Evolutionary conservation across 176 grass and related monocot genomes (phyloP), one percentile per base, ranked within the genome.

Genomic region (Avena insularis): DNA sequence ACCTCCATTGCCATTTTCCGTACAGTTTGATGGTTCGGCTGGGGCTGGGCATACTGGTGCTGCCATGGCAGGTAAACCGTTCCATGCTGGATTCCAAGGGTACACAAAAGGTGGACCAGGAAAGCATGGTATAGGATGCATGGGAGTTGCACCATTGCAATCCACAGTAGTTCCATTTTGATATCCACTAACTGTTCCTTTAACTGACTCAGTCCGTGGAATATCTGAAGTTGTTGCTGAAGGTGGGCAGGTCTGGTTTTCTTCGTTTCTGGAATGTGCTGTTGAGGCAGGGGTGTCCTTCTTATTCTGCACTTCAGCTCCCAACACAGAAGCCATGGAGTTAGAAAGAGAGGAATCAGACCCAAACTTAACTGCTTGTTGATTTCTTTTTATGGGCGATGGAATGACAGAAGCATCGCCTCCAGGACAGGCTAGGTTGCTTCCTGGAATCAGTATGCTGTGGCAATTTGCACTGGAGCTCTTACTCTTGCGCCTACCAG

Each of bases 401-500:
- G 78, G 69, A 86, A 58, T 87, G 68, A 81, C 15, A 12, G 71
- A 51, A 20, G 71, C 9, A 56, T 94, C 81, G 12, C 54, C 71
- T 21, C 20, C 83, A 73, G 83, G 46, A 80, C 49, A 29, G 38
- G 86, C 67, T 55, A 86, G 4, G 86, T 29, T 84, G 82, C 67
- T 82, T 56, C 86, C 86, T 51, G 79, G 80, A 75, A 93, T 74
- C 78, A 98, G 58, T 86, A 91, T 62, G 82, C 83, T 82, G 27
- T 71, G 58, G 36, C 63, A 84, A 74, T 82, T 89, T 36, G 61
- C 66, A 68, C 57, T 75, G 13, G 93, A 92, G 82, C 69, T 94
- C 94, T 97, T 99, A 77, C 89, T 97, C 89, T 97, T 99, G 78
- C 97, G 92, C 20, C 84, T 87, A 60, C 97, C 97, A 11, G 97